Conservation (phyloP, 768 basidiomycete species). For the Tricholoma saponaceum region DNA sequence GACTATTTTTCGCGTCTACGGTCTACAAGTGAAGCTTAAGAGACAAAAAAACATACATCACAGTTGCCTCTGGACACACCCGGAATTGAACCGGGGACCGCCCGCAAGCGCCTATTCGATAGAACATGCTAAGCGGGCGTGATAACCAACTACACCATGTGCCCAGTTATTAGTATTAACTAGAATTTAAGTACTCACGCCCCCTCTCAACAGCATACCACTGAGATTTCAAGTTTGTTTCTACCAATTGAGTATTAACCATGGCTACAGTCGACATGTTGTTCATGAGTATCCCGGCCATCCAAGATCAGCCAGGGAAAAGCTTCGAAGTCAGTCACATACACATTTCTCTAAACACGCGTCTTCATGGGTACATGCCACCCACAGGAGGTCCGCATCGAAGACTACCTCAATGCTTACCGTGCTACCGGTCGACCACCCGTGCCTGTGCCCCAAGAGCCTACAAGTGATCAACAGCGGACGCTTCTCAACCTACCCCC, state of each 20-base stretch:
- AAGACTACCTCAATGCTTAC: slow-evolving; percentile 53
- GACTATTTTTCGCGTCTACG: too few species aligned
- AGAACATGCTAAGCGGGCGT: slow-evolving; percentile 25
- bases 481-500: slow-evolving; percentile 43
- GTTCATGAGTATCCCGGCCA: slow-evolving; percentile 24
- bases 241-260: background rate
- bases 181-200: too few species aligned
- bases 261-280: slow-evolving; percentile 1
- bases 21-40: too few species aligned
- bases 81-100: slow-evolving; percentile 28
- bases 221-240: too few species aligned
- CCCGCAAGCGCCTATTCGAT: slow-evolving; percentile 20
- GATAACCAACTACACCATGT: slow-evolving; percentile 32
- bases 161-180: slow-evolving; percentile 8
- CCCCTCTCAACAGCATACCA: too few species aligned
- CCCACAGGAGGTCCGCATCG: slow-evolving; percentile 48
- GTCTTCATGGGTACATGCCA: background rate
- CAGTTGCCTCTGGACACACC: slow-evolving; percentile 18
- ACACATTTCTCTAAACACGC: background rate
- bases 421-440: slow-evolving; percentile 43
- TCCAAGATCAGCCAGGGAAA: slow-evolving; percentile 19
- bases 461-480: slow-evolving; percentile 40
- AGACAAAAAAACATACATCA: too few species aligned
- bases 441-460: slow-evolving; percentile 42
- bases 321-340: slow-evolving; percentile 25